Base-by-base conservation (phyloP, 192 early-diverging fungal species). In the Piromyces sp. region DNA sequence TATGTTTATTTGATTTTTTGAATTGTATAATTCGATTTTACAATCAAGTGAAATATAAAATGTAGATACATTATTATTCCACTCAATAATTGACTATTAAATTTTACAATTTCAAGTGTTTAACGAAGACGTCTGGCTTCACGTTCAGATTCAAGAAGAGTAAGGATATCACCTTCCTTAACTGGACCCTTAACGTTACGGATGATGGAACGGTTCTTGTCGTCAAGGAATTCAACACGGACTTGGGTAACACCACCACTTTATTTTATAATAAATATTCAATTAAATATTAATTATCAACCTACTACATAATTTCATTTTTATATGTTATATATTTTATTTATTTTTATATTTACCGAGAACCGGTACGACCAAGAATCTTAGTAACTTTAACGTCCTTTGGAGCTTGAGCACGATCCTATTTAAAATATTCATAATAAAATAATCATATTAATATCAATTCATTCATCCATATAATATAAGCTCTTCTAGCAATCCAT, bases 131-230 rank as follows among this genome's bases (percentile, higher is more conserved):
- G 94, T 86, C 97, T 94, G 85, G 97, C 97, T 88, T 99, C 97
- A 92, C 97, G 96, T 90, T 99, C 97, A 82, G 96, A 96, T 89
- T 99, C 97, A 87, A 98, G 92, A 82, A 99, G 93, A 88, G 95
- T 95, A 85, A 98, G 89, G 22, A 86, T 80, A 29, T 80, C 96
- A 91, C 94, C 93, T 87, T 97, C 96, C 84, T 96, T 94, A 83
- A 99, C 97, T 85, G 97, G 97, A 82, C 97, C 97, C 93, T 97
- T 97, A 85, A 99, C 97, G 91, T 99, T 99, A 88, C 97, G 96
- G 90, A 99, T 97, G 90, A 99, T 97, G 87, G 95, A 94, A 82
- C 97, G 97, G 90, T 89, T 91, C 83, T 81, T 85, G 87, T 99
- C 96, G 89, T 98, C 96, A 89, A 98, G 93, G 89, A 99, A 96